Evolutionary conservation across 805 yeast species (phyloP), one percentile per base, ranked within the genome.

Genomic region (Ascoidea tarda): DNA sequence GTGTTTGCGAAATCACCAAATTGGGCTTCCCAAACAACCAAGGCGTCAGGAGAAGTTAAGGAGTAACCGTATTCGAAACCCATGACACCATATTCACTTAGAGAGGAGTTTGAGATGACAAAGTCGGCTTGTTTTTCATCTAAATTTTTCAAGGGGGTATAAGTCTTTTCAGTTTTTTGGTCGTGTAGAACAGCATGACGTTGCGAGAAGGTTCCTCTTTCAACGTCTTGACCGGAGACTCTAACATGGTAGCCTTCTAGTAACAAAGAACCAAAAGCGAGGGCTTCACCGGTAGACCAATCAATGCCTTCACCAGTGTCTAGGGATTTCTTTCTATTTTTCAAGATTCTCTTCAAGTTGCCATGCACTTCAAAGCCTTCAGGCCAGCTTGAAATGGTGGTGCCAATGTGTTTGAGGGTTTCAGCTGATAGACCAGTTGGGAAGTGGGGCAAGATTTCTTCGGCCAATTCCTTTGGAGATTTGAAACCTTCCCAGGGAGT

Each of bases 1-100:
- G 98, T 93, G 78, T 93, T 93, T 64, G 99, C 99, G 65, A 93
- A 93, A 74, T 93, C 99, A 80, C 99, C 99, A 63, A 93, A 93
- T 76, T 93, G 99, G 54, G 98, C 99, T 75, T 93, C 99, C 99
- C 99, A 93, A 75, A 85, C 84, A 51, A 91, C 97, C 55, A 87
- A 79, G 52, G 96, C 93, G 66, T 93, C 97, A 60, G 99, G 99
- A 51, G 95, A 87, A 56, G 96, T 87, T 71, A 93, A 77, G 6
- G 98, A 91, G 77, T 93, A 93, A 74, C 99, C 99, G 68, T 93
- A 93, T 74, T 93, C 99, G 69, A 87, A 93, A 62, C 99, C 98
- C 91, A 93, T 84, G 54, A 88, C 97, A 80, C 99, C 99, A 69
- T 90, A 93, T 75, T 93, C 99, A 47, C 97, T 90, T 63, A 93